Evolutionary conservation across 2,329 filamentous ascomycete species (phyloP).

Genomic region (Penicillium sp.): DNA sequence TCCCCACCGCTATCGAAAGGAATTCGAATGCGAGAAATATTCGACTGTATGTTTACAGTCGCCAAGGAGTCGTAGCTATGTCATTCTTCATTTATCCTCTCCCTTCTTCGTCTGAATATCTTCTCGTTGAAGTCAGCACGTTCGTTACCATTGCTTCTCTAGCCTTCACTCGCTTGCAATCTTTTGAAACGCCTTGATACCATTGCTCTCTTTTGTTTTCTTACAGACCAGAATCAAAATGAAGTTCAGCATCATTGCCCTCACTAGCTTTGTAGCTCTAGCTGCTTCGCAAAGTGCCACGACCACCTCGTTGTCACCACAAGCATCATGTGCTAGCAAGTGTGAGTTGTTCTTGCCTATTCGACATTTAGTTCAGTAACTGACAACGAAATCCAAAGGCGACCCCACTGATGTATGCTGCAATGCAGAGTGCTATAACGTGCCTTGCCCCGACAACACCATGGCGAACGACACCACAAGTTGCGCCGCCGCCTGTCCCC

Average conservation of each 20-base stretch:
- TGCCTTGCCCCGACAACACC: constrained; percentile 49
- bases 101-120: not conserved
- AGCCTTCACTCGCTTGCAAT: not conserved
- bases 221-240: constrained; percentile 24
- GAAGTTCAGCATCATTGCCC: constrained; percentile 42
- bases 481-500: constrained; percentile 51
- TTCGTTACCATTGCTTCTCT: not conserved
- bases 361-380: not conserved
- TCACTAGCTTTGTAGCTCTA: constrained; percentile 44
- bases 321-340: constrained; percentile 31
- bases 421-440: constrained; percentile 48
- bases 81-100: not conserved
- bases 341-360: constrained; percentile 28
- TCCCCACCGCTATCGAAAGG: not conserved
- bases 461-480: constrained; percentile 50
- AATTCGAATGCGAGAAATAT: constrained; percentile 7
- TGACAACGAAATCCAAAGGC: constrained; percentile 27
- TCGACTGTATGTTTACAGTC: not conserved
- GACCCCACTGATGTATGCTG: constrained; percentile 46
- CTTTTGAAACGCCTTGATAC: not conserved
- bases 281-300: constrained; percentile 39
- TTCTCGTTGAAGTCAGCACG: not conserved
- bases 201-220: not conserved
- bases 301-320: constrained; percentile 30
- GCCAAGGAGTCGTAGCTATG: constrained; percentile 2